phyloP scores from a whole-genome alignment of 257 asterid genomes.

The Eustoma russellianum region DNA sequence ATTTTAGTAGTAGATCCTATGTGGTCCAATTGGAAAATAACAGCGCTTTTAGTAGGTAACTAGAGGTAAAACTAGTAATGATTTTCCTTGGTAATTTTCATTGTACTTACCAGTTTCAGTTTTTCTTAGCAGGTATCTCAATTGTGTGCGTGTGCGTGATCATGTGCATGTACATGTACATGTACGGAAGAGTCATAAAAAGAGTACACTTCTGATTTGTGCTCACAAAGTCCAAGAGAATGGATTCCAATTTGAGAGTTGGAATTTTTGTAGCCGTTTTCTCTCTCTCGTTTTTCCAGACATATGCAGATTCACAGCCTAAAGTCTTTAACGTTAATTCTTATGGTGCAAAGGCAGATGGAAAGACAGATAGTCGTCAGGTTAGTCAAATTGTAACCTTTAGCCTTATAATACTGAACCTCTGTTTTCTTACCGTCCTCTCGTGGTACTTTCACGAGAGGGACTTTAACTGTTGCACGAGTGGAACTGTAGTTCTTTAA shows the following conservation, averaged over 20 bases:
- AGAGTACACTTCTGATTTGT: too few species aligned
- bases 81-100: too few species aligned
- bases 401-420: not conserved
- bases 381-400: constrained; percentile 11
- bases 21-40: too few species aligned
- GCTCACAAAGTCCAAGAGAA: not conserved
- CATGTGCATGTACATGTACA: too few species aligned
- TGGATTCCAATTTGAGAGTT: constrained; percentile 11
- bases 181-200: too few species aligned
- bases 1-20: too few species aligned
- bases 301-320: constrained; percentile 3
- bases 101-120: too few species aligned
- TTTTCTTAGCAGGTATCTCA: too few species aligned
- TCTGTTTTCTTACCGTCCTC: not conserved
- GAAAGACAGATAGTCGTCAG: constrained; percentile 29
- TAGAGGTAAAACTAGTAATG: too few species aligned
- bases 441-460: not conserved
- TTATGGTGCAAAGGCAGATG: constrained; percentile 52
- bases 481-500: not conserved
- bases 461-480: too few species aligned
- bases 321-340: constrained; percentile 26
- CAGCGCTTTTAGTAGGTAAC: too few species aligned
- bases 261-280: constrained; percentile 6
- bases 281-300: constrained; percentile 5
- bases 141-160: too few species aligned